Evolutionary conservation across 2,329 filamentous ascomycete species (phyloP).

Genomic region (Colletotrichum falcatum): DNA sequence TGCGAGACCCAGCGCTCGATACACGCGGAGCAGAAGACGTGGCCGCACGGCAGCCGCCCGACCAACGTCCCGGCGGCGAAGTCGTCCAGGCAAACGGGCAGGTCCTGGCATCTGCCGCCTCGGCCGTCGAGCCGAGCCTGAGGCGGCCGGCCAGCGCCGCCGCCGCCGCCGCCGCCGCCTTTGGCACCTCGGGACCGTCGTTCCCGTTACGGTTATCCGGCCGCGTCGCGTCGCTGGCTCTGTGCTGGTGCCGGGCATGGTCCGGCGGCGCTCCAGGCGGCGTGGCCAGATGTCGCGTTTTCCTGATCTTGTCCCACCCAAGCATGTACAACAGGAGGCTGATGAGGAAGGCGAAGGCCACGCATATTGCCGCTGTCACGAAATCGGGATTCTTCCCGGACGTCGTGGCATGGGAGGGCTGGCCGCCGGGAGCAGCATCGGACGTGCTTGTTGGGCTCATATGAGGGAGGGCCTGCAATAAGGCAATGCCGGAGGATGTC

Average conservation of each 20-base stretch:
- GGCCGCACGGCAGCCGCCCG: constrained; percentile 12
- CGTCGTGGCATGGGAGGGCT: neutral
- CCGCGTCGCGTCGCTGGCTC: no score
- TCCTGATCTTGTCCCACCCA: constrained; percentile 13
- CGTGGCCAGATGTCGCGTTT: neutral
- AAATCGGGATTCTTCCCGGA: neutral
- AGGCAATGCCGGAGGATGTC: neutral
- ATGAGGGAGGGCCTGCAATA: neutral
- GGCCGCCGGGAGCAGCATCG: constrained; percentile 5
- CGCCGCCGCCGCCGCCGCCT: no score
- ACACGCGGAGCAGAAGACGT: constrained; percentile 27
- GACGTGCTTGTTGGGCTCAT: constrained; percentile 4
- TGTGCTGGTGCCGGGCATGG: neutral
- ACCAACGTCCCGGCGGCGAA: constrained; percentile 12
- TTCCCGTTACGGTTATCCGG: no score
- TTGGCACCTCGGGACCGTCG: neutral
- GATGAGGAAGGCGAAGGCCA: constrained; percentile 22
- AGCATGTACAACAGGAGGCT: constrained; percentile 19
- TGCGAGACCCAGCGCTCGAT: constrained; percentile 26
- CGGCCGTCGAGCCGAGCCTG: neutral
- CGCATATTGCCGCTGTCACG: constrained; percentile 15
- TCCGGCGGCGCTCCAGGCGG: neutral
- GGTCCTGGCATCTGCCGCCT: neutral
- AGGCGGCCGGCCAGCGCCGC: neutral
- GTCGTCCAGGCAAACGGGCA: constrained; percentile 28